Conservation (phyloP, 441 rosid genomes). For the Eruca vesicaria region DNA sequence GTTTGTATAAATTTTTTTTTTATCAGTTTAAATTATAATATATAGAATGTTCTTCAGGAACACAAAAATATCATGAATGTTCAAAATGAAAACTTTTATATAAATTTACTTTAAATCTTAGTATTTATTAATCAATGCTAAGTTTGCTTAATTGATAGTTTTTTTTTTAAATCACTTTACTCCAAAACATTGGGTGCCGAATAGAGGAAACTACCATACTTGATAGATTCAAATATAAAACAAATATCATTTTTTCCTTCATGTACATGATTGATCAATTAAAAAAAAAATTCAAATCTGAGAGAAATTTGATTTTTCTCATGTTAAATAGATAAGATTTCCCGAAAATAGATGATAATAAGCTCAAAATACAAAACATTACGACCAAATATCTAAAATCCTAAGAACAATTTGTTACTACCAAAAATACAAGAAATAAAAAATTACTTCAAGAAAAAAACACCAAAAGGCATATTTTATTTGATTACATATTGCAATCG, state of each 20-base stretch:
- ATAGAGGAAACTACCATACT: neutral
- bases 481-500: neutral
- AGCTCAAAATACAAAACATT: no score
- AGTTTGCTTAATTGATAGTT: neutral
- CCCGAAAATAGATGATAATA: neutral
- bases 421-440: no score
- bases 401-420: no score
- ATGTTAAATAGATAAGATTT: neutral
- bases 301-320: neutral
- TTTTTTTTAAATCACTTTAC: neutral
- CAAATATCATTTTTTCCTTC: neutral
- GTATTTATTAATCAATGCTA: neutral
- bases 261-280: neutral
- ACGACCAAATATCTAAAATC: no score
- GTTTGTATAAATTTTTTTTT: no score
- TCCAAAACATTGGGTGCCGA: neutral
- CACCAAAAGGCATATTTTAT: neutral
- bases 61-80: no score
- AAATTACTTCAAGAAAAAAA: no score
- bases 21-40: no score
- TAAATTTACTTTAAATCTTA: no score
- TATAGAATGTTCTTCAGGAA: no score
- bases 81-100: no score
- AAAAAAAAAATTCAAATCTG: neutral
- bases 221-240: constrained; percentile 6